A percentile compares a stretch with the other conserved stretches of the same genome.
These are phyloP conservation scores for Podaxis sp. DNA, from an alignment of 768 basidiomycete genomes.

Conservation along the genomic window DNA sequence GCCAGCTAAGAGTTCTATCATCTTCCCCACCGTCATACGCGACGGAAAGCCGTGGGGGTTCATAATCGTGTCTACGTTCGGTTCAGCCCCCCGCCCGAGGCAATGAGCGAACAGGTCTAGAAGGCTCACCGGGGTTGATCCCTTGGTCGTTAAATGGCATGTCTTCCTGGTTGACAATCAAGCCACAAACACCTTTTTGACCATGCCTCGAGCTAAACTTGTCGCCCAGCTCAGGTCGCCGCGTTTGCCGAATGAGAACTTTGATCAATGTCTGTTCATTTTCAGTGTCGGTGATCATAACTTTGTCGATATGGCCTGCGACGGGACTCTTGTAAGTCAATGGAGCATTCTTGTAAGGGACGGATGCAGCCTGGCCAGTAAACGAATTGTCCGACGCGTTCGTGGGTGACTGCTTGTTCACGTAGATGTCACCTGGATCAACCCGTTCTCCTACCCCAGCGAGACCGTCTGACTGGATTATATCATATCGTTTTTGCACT, in stretches of 20 bases:
- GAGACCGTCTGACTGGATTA: conserved; percentile 89
- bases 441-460: conserved; percentile 94
- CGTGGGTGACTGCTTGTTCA: conserved; percentile 95
- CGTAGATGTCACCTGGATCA: conserved; percentile 88
- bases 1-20: conserved; percentile 96
- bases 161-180: conserved; percentile 98
- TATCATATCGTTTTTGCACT: conserved; percentile 80
- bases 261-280: conserved; percentile 97
- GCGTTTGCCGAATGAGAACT: conserved; percentile 93
- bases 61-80: conserved; percentile 86
- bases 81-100: conserved; percentile 6
- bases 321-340: conserved; percentile 93
- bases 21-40: conserved; percentile 99
- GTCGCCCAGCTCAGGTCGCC: conserved; percentile 94
- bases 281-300: conserved; percentile 95
- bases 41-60: conserved; percentile 99
- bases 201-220: conserved; percentile 98
- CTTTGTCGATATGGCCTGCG: conserved; percentile 93
- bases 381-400: conserved; percentile 92
- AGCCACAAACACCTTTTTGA: conserved; percentile 97
- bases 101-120: conserved; percentile 9
- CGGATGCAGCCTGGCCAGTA: conserved; percentile 76
- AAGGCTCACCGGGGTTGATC: conserved; percentile 73
- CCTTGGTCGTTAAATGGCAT: conserved; percentile 99
- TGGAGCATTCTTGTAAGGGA: conserved; percentile 88